Evolutionary conservation across 164 flowering plant species (phyloP).

Genomic region (Magnolia sinica): DNA sequence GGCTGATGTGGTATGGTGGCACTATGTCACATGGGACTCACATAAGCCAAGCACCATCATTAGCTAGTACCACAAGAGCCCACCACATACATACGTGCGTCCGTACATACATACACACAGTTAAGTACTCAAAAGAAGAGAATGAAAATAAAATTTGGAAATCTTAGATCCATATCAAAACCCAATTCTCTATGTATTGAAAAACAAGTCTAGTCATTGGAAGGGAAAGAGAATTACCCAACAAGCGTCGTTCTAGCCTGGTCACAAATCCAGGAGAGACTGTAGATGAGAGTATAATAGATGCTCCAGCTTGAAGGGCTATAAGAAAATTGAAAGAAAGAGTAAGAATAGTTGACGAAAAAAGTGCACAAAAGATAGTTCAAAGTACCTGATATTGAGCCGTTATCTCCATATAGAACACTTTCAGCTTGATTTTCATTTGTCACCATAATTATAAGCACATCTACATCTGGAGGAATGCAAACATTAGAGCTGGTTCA

Average conservation of each 20-base stretch:
- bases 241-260: slow-evolving; percentile 61
- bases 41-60: no score
- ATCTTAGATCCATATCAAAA: background rate
- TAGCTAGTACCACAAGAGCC: no score
- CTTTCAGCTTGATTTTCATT: slow-evolving; percentile 93
- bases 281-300: slow-evolving; percentile 84
- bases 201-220: background rate
- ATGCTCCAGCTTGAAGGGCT: slow-evolving; percentile 89
- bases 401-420: slow-evolving; percentile 73
- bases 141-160: no score
- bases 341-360: background rate
- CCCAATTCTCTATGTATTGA: background rate
- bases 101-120: no score
- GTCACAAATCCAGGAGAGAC: slow-evolving; percentile 84
- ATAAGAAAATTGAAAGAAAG: slow-evolving; percentile 15
- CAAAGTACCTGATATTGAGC: slow-evolving; percentile 73
- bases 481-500: slow-evolving; percentile 7
- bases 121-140: background rate
- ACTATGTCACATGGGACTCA: no score
- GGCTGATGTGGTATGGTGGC: no score
- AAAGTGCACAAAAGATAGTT: background rate
- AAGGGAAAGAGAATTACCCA: slow-evolving; percentile 36
- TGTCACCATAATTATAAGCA: slow-evolving; percentile 86
- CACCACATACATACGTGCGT: no score
- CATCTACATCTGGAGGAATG: slow-evolving; percentile 68